Percentiles rank a stretch among this genome's conserved stretches.
These are phyloP conservation scores for Fusarium sp. DNA, from an alignment of 2,329 filamentous ascomycete species.

Conservation along the genomic window DNA sequence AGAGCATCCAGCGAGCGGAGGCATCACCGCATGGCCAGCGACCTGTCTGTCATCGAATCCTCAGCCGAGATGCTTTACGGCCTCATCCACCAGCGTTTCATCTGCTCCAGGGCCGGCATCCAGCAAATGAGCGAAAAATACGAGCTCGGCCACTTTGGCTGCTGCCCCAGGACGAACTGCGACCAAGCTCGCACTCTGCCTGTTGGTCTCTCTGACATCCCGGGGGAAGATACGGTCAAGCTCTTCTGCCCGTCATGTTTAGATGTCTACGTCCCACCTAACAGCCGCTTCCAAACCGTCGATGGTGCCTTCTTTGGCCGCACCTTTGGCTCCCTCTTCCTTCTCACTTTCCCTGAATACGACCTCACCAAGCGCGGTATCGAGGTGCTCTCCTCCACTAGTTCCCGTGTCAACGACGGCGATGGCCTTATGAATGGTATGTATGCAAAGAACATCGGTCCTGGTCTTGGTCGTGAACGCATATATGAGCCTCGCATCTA, in stretches of 20 bases:
- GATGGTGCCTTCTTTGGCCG: conserved; percentile 98
- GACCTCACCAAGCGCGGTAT: conserved; percentile 83
- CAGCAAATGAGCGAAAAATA: conserved; percentile 99
- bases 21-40: conserved; percentile 89
- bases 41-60: conserved; percentile 95
- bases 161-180: conserved; percentile 95
- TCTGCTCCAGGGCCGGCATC: conserved; percentile 95
- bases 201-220: conserved; percentile 93
- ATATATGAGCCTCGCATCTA: conserved; percentile 98
- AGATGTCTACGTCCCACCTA: conserved; percentile 97
- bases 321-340: conserved; percentile 96
- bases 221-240: conserved; percentile 97
- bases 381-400: conserved; percentile 65
- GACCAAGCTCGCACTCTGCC: conserved; percentile 91
- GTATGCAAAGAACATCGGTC: conserved; percentile 87
- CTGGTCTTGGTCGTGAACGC: conserved; percentile 83
- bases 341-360: conserved; percentile 98
- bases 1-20: conserved; percentile 75
- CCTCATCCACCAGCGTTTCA: conserved; percentile 98
- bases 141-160: conserved; percentile 95
- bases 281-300: conserved; percentile 96
- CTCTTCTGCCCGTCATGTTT: conserved; percentile 97
- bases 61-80: conserved; percentile 99
- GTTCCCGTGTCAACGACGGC: conserved; percentile 57
- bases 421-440: conserved; percentile 85